phyloP scores from a whole-genome alignment of 2,329 filamentous ascomycete genomes.

The Penicillium palitans region DNA sequence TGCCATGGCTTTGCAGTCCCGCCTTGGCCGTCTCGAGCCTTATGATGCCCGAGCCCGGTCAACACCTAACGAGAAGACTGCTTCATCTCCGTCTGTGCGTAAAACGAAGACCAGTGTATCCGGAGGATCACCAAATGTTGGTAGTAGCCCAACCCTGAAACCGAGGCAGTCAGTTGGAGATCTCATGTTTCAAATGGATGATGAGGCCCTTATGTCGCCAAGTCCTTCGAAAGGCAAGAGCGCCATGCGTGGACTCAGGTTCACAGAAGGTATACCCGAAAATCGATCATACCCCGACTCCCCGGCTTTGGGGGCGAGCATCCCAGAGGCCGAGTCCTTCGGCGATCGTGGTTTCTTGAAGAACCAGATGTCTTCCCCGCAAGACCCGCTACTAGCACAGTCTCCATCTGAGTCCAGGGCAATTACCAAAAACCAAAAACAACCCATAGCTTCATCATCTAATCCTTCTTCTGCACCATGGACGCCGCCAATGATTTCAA shows the following conservation, averaged over 20 bases:
- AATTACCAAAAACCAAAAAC: constrained; percentile 24
- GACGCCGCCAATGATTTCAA: constrained; percentile 55
- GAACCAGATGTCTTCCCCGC: constrained; percentile 31
- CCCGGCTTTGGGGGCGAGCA: constrained; percentile 29
- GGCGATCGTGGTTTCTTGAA: constrained; percentile 30
- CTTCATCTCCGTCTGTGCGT: constrained; percentile 48
- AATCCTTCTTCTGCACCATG: constrained; percentile 50
- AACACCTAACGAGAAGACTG: constrained; percentile 65
- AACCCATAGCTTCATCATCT: constrained; percentile 27
- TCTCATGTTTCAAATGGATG: constrained; percentile 93
- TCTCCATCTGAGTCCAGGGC: constrained; percentile 29
- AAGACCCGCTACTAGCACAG: constrained; percentile 18
- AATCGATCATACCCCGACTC: constrained; percentile 27
- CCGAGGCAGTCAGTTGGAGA: constrained; percentile 70
- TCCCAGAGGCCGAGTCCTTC: constrained; percentile 29
- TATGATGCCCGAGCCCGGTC: constrained; percentile 62
- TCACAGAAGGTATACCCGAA: constrained; percentile 18
- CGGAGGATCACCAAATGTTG: constrained; percentile 46
- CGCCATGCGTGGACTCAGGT: constrained; percentile 23
- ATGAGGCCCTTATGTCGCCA: constrained; percentile 54
- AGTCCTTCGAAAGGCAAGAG: constrained; percentile 34
- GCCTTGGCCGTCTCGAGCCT: constrained; percentile 65
- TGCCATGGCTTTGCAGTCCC: constrained; percentile 69
- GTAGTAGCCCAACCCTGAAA: constrained; percentile 65
- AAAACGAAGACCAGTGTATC: constrained; percentile 44